phyloP scores from a whole-genome alignment of 2,329 filamentous ascomycete species.

The Penicillium frequentans region DNA sequence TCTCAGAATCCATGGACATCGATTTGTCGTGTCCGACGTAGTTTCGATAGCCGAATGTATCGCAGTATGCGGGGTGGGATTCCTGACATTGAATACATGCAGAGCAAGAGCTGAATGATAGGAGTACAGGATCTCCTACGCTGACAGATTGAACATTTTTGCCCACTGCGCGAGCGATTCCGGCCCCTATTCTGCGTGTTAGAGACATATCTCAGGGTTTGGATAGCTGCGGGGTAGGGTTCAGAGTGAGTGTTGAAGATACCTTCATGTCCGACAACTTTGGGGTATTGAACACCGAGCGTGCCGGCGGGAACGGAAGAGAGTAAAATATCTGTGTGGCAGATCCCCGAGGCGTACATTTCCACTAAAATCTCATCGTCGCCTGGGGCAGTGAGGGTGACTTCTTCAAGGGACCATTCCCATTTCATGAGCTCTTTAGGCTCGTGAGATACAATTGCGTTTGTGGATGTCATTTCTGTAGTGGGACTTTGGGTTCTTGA shows the following conservation, averaged over 20 bases:
- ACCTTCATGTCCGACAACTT: conserved; percentile 31
- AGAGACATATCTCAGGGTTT: neutral
- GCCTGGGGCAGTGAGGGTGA: neutral
- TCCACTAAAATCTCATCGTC: conserved; percentile 18
- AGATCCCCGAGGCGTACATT: conserved; percentile 16
- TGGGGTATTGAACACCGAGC: conserved; percentile 21
- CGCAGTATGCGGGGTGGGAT: conserved; percentile 31
- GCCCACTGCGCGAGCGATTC: conserved; percentile 13
- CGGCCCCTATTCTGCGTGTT: conserved; percentile 14
- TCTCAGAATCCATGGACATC: conserved; percentile 1
- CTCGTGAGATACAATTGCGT: conserved; percentile 5
- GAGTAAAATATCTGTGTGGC: conserved; percentile 20
- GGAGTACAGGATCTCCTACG: conserved; percentile 30
- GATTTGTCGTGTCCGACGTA: conserved; percentile 10
- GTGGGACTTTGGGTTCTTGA: neutral
- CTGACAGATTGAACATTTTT: conserved; percentile 11
- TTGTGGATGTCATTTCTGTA: neutral
- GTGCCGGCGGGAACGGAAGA: conserved; percentile 5
- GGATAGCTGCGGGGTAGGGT: neutral
- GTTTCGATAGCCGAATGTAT: conserved; percentile 10
- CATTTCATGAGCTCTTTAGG: neutral
- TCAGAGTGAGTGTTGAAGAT: neutral
- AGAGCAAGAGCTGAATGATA: conserved; percentile 37
- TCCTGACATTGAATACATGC: conserved; percentile 31
- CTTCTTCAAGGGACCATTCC: conserved; percentile 9